These are phyloP conservation scores for Monosporascus sp. DNA, from an alignment of 2,329 filamentous ascomycete genomes.

Conservation along the genomic window DNA sequence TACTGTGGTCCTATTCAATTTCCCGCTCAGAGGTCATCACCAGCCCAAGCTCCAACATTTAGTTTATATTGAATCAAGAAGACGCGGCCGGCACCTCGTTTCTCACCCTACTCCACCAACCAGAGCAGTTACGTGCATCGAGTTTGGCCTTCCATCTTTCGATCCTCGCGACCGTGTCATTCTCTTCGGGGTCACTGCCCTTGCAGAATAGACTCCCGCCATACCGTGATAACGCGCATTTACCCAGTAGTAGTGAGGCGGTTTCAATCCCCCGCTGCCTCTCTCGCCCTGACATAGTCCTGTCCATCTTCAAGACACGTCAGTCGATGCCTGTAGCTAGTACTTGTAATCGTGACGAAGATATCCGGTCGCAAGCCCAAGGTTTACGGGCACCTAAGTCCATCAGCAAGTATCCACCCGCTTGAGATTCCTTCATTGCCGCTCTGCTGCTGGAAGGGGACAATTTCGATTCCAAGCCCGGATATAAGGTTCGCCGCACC, in stretches of 20 bases:
- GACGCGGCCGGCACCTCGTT: neutral
- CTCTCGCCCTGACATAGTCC: slow-evolving; percentile 25
- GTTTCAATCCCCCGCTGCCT: slow-evolving; percentile 13
- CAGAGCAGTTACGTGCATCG: neutral
- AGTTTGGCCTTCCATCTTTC: neutral
- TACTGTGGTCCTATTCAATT: neutral
- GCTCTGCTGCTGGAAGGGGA: slow-evolving; percentile 34
- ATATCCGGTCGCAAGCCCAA: slow-evolving; percentile 4
- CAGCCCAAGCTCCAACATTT: neutral
- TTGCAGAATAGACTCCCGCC: neutral
- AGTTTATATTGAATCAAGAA: neutral
- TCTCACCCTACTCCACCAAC: neutral
- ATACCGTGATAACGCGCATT: neutral
- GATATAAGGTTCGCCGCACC: slow-evolving; percentile 11
- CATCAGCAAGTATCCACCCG: slow-evolving; percentile 30
- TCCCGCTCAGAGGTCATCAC: neutral
- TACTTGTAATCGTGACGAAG: slow-evolving; percentile 10
- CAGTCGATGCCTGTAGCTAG: slow-evolving; percentile 14
- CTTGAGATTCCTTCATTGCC: slow-evolving; percentile 29
- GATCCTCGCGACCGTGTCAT: neutral
- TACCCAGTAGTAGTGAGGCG: slow-evolving; percentile 9
- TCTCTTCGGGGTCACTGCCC: neutral
- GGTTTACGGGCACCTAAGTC: slow-evolving; percentile 22
- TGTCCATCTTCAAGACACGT: slow-evolving; percentile 27
- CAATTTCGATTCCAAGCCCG: slow-evolving; percentile 23